These are phyloP conservation scores for Exophiala sp. DNA, from an alignment of 2,329 filamentous ascomycete genomes.

Conservation along the genomic window DNA sequence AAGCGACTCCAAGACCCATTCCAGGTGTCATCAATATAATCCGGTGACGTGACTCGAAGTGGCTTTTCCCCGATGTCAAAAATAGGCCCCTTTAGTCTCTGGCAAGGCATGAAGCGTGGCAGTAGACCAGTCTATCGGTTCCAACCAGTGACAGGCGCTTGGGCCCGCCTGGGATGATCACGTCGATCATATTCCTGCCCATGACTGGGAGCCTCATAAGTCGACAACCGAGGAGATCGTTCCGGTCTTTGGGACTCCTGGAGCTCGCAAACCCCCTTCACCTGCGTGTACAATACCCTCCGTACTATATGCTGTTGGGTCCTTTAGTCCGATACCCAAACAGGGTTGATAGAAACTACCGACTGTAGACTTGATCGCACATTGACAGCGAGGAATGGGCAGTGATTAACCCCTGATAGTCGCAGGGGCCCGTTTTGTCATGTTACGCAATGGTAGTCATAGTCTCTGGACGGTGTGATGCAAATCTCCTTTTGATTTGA, in stretches of 20 bases:
- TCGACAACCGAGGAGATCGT: no score
- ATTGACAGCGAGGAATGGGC: no score
- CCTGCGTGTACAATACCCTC: neutral
- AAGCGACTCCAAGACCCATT: neutral
- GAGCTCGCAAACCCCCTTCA: neutral
- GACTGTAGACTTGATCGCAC: neutral
- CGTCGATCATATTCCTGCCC: slow-evolving; percentile 16
- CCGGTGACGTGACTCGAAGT: slow-evolving; percentile 18
- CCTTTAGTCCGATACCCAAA: neutral
- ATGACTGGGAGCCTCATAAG: neutral
- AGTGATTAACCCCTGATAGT: no score
- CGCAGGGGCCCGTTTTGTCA: neutral
- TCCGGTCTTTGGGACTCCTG: neutral
- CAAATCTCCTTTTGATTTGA: neutral
- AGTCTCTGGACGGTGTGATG: no score
- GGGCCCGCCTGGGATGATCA: slow-evolving; percentile 17
- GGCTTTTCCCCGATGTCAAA: slow-evolving; percentile 1
- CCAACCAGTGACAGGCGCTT: neutral
- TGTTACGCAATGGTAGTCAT: neutral
- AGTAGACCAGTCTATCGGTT: slow-evolving; percentile 8
- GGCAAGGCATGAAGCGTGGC: slow-evolving; percentile 11
- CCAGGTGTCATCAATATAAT: no score
- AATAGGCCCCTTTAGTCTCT: neutral
- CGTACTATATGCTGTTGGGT: neutral
- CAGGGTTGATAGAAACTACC: neutral